Conservation (phyloP, 176 grass and related monocot genomes). For the Eragrostis nindensis region DNA sequence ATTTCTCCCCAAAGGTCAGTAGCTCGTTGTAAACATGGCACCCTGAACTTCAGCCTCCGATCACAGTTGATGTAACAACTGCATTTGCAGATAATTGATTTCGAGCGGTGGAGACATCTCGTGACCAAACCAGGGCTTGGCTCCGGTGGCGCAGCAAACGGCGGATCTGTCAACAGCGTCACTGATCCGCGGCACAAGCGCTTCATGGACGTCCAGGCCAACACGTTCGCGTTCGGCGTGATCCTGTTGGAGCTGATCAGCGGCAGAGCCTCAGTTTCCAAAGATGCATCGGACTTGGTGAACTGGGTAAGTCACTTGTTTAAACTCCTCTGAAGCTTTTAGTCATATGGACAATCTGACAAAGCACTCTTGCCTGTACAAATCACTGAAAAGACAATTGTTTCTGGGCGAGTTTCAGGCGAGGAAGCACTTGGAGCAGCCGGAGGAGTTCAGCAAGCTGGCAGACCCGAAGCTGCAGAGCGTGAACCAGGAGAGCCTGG, state of each 20-base stretch:
- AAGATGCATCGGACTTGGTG: conserved; percentile 57
- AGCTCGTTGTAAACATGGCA: no score
- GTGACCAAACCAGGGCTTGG: conserved; percentile 57
- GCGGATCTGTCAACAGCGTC: conserved; percentile 43
- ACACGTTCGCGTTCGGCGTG: conserved; percentile 81
- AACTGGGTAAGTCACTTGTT: conserved; percentile 65
- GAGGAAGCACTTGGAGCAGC: conserved; percentile 65
- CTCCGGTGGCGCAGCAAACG: conserved; percentile 48
- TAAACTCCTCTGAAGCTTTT: not conserved
- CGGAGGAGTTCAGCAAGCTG: conserved; percentile 61
- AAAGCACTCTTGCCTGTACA: not conserved
- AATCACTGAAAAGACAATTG: not conserved
- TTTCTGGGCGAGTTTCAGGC: conserved; percentile 47
- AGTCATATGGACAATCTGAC: not conserved
- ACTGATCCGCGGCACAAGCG: conserved; percentile 55
- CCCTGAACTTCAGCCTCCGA: no score
- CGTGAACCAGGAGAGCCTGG: conserved; percentile 65
- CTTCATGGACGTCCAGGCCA: conserved; percentile 79
- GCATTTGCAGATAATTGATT: conserved; percentile 78
- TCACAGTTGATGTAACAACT: no score
- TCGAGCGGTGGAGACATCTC: conserved; percentile 83
- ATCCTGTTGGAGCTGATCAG: conserved; percentile 87
- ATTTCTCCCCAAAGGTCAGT: conserved; percentile 94
- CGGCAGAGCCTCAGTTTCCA: conserved; percentile 65
- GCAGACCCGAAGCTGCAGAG: conserved; percentile 62